Evolutionary conservation across 1,284 basidiomycete species (phyloP).

Genomic region (Agaricales sp.): DNA sequence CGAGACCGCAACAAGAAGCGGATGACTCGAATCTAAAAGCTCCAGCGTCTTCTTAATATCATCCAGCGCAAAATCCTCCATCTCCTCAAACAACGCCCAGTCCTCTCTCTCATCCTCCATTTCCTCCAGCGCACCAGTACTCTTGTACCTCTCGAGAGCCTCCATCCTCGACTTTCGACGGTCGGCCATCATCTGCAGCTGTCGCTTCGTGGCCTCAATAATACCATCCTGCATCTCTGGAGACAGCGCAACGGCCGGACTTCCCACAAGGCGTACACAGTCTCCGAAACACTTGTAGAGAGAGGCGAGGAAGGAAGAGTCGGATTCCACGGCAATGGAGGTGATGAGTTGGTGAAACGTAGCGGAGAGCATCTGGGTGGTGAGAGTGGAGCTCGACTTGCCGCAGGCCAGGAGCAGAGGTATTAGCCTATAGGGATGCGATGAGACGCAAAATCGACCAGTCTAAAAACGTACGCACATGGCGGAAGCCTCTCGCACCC

Average conservation of each 20-base stretch:
- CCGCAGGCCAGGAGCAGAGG: conserved; percentile 64
- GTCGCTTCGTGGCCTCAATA: conserved; percentile 58
- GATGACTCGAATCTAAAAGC: conserved; percentile 45
- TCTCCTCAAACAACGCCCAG: conserved; percentile 58
- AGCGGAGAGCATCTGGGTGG: conserved; percentile 59
- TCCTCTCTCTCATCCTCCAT: conserved; percentile 55
- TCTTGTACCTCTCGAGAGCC: conserved; percentile 17
- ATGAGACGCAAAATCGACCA: neutral
- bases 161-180: conserved; percentile 43
- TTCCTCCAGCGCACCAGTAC: conserved; percentile 29
- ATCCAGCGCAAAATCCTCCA: conserved; percentile 65
- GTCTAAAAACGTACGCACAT: conserved; percentile 29
- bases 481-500: conserved; percentile 69
- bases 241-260: conserved; percentile 32
- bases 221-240: conserved; percentile 41
- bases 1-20: conserved; percentile 54
- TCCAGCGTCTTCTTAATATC: conserved; percentile 58
- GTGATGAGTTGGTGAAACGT: conserved; percentile 60
- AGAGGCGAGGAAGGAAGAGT: conserved; percentile 66
- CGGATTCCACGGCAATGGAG: conserved; percentile 56
- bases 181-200: conserved; percentile 57
- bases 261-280: conserved; percentile 52
- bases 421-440: conserved; percentile 40
- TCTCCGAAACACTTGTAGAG: conserved; percentile 72
- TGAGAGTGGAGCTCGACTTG: conserved; percentile 41